These are phyloP conservation scores for Dichotomopilus funicola DNA, from an alignment of 2,329 filamentous ascomycete species.

Conservation along the genomic window DNA sequence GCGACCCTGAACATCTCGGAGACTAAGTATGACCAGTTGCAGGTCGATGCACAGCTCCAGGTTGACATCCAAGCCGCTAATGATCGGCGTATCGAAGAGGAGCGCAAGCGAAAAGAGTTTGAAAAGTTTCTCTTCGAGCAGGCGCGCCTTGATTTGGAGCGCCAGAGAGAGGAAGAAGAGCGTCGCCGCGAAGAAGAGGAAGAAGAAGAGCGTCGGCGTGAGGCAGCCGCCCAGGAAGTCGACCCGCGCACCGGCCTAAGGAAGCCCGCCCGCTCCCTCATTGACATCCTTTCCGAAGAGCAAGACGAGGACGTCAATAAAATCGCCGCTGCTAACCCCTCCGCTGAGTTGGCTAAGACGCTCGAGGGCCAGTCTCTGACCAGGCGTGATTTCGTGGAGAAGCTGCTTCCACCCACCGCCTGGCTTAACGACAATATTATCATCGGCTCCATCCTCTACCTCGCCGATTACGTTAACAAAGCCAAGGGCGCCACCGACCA, in stretches of 20 bases:
- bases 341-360: conserved; percentile 38
- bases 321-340: conserved; percentile 30
- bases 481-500: conserved; percentile 45
- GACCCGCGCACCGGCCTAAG: conserved; percentile 24
- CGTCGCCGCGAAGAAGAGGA: conserved; percentile 21
- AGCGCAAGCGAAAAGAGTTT: conserved; percentile 11
- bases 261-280: conserved; percentile 22
- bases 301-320: conserved; percentile 35
- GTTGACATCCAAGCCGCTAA: conserved; percentile 11
- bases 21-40: conserved; percentile 16
- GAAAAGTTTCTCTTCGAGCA: conserved; percentile 18
- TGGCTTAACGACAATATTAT: conserved; percentile 78
- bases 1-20: conserved; percentile 9
- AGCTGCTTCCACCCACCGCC: conserved; percentile 46
- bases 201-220: conserved; percentile 18
- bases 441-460: conserved; percentile 56
- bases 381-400: conserved; percentile 53
- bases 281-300: conserved; percentile 28
- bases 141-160: conserved; percentile 22
- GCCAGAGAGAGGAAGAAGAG: conserved; percentile 21
- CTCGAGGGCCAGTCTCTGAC: conserved; percentile 45
- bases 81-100: conserved; percentile 11
- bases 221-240: conserved; percentile 15
- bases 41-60: conserved; percentile 16
- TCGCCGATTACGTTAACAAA: conserved; percentile 54